Conservation (phyloP, 306 rosid genomes). For the Begonia loranthoides region DNA sequence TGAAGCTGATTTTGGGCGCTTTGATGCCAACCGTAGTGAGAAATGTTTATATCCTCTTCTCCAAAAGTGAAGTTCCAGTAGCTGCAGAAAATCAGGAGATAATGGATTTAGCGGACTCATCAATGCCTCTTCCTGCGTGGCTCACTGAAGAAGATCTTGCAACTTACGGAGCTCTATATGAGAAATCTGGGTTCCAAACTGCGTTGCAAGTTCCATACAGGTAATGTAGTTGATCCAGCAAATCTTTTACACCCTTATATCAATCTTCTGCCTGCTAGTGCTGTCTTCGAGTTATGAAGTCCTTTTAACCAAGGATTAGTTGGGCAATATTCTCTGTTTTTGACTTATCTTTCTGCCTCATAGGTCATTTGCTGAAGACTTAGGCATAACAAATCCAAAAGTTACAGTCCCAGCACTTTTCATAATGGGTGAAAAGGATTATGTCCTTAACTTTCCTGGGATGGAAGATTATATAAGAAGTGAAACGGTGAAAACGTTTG, state of each 20-base stretch:
- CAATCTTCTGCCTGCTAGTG: no score
- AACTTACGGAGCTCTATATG: slow-evolving; percentile 44
- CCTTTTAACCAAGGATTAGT: no score
- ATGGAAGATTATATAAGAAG: slow-evolving; percentile 40
- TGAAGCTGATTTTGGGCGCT: slow-evolving; percentile 74
- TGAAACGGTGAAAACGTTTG: slow-evolving; percentile 41
- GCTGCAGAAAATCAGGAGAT: slow-evolving; percentile 68
- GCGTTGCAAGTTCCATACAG: slow-evolving; percentile 70
- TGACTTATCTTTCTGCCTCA: slow-evolving; percentile 6
- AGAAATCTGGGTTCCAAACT: slow-evolving; percentile 65
- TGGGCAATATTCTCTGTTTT: no score
- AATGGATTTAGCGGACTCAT: slow-evolving; percentile 69
- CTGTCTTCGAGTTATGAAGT: no score
- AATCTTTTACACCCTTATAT: no score
- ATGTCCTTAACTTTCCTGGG: slow-evolving; percentile 45
- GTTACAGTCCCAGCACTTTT: slow-evolving; percentile 45
- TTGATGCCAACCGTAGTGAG: slow-evolving; percentile 56
- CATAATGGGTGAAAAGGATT: slow-evolving; percentile 61
- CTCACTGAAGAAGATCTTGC: slow-evolving; percentile 62
- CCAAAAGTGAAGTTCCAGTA: slow-evolving; percentile 53
- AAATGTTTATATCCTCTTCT: slow-evolving; percentile 63
- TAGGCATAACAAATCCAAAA: slow-evolving; percentile 22
- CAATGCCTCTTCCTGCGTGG: slow-evolving; percentile 71
- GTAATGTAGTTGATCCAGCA: slow-evolving; percentile 17
- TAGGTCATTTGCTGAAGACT: slow-evolving; percentile 40